Conservation (phyloP, 1,284 basidiomycete genomes). For the Ganoderma lingzhi region DNA sequence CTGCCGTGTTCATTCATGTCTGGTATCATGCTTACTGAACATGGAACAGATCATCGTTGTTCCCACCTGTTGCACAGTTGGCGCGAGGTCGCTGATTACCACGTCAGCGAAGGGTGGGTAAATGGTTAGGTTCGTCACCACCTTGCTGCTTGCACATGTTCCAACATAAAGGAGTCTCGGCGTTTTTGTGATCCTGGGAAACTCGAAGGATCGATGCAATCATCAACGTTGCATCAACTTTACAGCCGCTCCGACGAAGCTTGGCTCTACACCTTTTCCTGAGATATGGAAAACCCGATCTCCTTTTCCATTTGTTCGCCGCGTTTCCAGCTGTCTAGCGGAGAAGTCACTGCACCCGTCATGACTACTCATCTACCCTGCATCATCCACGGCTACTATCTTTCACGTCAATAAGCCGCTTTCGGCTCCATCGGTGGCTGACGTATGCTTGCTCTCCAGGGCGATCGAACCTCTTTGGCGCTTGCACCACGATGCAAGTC, state of each 20-base stretch:
- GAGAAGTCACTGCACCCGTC: background rate
- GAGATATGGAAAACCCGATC: background rate
- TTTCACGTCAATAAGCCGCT: background rate
- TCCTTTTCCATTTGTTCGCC: background rate
- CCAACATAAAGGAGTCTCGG: conserved; percentile 17
- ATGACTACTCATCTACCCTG: background rate
- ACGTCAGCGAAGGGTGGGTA: background rate
- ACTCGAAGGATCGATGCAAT: conserved; percentile 3
- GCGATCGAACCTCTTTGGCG: conserved; percentile 6
- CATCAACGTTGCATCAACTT: conserved; percentile 8
- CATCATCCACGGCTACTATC: background rate
- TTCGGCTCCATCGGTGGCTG: background rate
- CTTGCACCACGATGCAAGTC: conserved; percentile 15
- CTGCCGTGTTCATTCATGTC: conserved; percentile 4
- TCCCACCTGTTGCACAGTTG: conserved; percentile 1
- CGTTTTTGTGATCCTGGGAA: conserved; percentile 17
- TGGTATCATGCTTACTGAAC: background rate
- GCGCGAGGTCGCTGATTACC: conserved; percentile 3
- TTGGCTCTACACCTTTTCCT: background rate
- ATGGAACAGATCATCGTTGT: background rate
- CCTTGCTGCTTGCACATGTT: conserved; percentile 18
- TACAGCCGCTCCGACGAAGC: background rate
- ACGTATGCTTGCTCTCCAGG: background rate
- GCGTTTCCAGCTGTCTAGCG: background rate
- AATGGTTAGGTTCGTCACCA: conserved; percentile 3